phyloP scores from a whole-genome alignment of 1,284 basidiomycete genomes.

The Puccinia hordei region DNA sequence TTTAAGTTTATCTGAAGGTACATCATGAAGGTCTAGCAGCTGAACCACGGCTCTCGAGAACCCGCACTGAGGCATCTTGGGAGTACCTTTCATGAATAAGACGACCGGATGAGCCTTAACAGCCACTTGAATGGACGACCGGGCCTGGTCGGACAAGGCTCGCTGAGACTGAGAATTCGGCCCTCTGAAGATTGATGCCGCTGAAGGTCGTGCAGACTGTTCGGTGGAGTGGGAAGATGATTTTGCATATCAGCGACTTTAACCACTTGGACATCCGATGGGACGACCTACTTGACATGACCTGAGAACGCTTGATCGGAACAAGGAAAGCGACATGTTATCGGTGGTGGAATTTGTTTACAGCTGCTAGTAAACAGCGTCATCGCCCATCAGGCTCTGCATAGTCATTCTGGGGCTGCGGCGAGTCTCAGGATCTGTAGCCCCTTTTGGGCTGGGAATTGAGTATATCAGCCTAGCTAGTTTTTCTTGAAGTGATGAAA shows the following conservation, averaged over 20 bases:
- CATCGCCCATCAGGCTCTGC: too few relatives aligned
- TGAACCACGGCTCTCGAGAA: constrained; percentile 93
- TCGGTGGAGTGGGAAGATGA: neutral
- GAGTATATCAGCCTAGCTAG: too few relatives aligned
- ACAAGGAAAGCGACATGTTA: neutral
- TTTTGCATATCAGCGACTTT: neutral
- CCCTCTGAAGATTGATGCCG: neutral
- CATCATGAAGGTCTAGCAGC: constrained; percentile 83
- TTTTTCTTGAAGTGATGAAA: too few relatives aligned
- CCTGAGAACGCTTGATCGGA: neutral
- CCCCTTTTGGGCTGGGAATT: too few relatives aligned
- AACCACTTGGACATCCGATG: neutral
- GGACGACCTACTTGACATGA: neutral
- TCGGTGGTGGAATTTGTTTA: neutral
- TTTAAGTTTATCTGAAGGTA: constrained; percentile 75
- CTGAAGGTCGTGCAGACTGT: neutral
- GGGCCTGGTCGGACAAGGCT: constrained; percentile 20
- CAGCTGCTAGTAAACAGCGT: neutral
- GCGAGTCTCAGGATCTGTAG: too few relatives aligned
- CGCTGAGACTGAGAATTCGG: neutral
- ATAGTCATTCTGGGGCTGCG: too few relatives aligned
- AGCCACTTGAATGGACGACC: constrained; percentile 59
- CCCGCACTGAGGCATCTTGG: constrained; percentile 73
- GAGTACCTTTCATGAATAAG: constrained; percentile 89
- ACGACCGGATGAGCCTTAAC: constrained; percentile 75